Base-by-base conservation (phyloP, 2,329 filamentous ascomycete genomes). In the Zarea fungicola region DNA sequence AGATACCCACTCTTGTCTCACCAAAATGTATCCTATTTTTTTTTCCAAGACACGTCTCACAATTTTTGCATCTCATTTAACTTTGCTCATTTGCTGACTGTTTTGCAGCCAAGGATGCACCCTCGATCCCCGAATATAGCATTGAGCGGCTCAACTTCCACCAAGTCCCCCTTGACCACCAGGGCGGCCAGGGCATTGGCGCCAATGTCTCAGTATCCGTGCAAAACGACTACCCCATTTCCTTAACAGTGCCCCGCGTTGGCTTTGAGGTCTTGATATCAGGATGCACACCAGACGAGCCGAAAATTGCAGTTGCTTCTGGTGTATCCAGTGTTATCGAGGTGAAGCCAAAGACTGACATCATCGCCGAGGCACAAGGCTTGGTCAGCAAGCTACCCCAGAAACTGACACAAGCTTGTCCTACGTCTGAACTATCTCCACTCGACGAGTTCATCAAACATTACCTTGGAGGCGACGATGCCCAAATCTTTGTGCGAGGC, bases 231-330 rank as follows among this genome's bases (percentile, higher is more conserved):
- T 95, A 89, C 60, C 89, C 90, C 1, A 66, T 99, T 43, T 78
- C 84, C 51, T 71, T 96, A 46, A 78, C 81, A 19, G 73, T 96
- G 18, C 93, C 93, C 11, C 75, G 85, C 31, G 81, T 97, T 50
- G 83, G 81, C 1, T 96, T 97, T 61, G 84, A 91, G 54, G 81
- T 97, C 25, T 73, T 96, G 40, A 84, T 97, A 6, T 84, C 89
- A 36, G 89, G 89, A 53, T 99, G 93, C 67, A 75, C 78, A 22
- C 73, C 78, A 4, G 72, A 80, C 19, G 83, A 93, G 49, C 78
- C 84, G 4, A 82, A 84, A 54, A 93, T 99, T 58, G 74, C 82
- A 55, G 77, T 97, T 48, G 91, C 89, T 3, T 81, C 87, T 58
- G 89, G 88, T 7, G 74, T 75, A 16, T 95, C 89, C 1, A 75